Evolutionary conservation across 129 eudicot genomes (phyloP), one percentile per base, ranked within the genome.

Genomic region (Artemisia annua): DNA sequence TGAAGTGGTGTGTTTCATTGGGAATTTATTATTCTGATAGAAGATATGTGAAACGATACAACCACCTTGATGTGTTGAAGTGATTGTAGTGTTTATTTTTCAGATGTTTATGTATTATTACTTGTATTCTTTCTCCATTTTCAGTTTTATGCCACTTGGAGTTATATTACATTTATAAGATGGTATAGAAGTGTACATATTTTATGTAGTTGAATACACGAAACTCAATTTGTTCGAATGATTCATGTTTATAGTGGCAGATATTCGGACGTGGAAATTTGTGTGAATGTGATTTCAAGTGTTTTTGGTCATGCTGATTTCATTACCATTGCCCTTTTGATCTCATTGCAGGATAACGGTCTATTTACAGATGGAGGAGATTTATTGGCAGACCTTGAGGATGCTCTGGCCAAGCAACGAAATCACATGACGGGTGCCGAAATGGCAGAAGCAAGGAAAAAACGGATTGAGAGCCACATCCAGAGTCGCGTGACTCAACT

Each of bases 361-460:
- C 81, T 69, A 17, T 54, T 71, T 35, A 79, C 85, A 32, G 82
- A 76, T 79, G 85, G 85, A 35, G 81, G 85, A 55, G 93, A 88
- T 75, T 71, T 95, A 73, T 81, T 95, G 86, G 60, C 82, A 78
- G 97, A 90, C 66, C 89, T 95, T 72, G 91, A 95, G 86, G 91
- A 85, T 78, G 96, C 99, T 16, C 60, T 95, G 65, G 71, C 64
- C 11, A 66, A 72, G 79, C 96, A 90, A 51, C 87, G 88, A 51
- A 83, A 56, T 79, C 88, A 85, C 73, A 75, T 80, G 73, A 85
- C 95, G 22, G 84, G 91, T 66, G 73, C 74, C 76, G 84, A 65
- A 65, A 72, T 95, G 84, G 67, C 84, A 18, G 86, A 85, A 77
- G 60, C 82, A 52, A 88, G 81, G 81, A 89, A 88, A 60, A 82